These are phyloP conservation scores for Apodospora peruviana DNA, from an alignment of 495 filamentous ascomycete genomes.

Conservation along the genomic window DNA sequence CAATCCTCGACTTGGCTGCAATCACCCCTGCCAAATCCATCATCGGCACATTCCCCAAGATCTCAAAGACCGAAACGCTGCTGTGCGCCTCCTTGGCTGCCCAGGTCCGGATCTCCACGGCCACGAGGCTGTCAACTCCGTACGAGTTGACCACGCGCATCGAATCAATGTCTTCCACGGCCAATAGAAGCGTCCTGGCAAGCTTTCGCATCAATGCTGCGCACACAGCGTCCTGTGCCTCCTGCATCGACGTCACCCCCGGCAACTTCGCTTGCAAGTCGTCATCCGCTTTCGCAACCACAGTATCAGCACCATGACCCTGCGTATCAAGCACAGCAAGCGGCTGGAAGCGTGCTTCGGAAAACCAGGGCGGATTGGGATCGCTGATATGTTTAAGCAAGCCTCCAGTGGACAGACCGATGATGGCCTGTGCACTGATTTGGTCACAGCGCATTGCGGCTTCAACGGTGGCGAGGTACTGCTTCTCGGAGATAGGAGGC, in stretches of 20 bases:
- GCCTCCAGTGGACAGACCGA: conserved; percentile 24
- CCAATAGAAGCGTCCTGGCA: conserved; percentile 23
- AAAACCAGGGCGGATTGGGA: conserved; percentile 27
- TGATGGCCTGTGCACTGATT: conserved; percentile 12
- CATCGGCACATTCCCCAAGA: conserved; percentile 11
- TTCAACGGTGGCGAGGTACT: conserved; percentile 27
- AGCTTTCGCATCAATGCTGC: conserved; percentile 23
- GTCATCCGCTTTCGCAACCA: background rate
- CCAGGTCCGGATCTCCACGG: conserved; percentile 55
- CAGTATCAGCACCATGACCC: conserved; percentile 6
- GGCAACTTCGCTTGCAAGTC: background rate
- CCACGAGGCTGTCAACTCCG: conserved; percentile 53
- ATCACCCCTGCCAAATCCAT: background rate
- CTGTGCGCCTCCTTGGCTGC: conserved; percentile 40
- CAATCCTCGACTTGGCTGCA: background rate
- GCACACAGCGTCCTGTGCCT: conserved; percentile 17
- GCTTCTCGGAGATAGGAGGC: conserved; percentile 16
- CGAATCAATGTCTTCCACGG: conserved; percentile 23
- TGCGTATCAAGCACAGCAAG: conserved; percentile 19
- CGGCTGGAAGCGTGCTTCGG: conserved; percentile 27
- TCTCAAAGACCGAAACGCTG: conserved; percentile 42
- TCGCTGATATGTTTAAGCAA: conserved; percentile 18
- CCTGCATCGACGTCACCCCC: background rate
- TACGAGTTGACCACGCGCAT: conserved; percentile 29
- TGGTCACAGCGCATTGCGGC: background rate